Base-by-base conservation (phyloP, 257 asterid species). In the Solanum ossicruentum region DNA sequence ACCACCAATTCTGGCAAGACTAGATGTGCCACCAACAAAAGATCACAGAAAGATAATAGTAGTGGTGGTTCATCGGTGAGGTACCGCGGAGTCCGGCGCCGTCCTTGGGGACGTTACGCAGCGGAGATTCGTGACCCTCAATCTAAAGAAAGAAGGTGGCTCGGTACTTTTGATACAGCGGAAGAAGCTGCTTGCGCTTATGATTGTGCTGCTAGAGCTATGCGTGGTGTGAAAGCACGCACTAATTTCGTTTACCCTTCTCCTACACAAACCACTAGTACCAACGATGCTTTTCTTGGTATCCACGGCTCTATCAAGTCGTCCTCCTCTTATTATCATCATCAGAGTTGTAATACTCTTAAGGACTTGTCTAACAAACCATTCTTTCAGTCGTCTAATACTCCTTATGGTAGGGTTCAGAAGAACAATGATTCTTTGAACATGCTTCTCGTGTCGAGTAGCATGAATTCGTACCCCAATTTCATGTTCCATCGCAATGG, bases 61-160 rank as follows among this genome's bases (percentile, higher is more conserved):
- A 28, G 83, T 12, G 23, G 84, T 60, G 7, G 88, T 9, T 58
- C 72, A 15, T 88, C 87, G 84, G 88, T 92, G 86, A 85, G 98
- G 10, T 94, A 95, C 89, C 93, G 99, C 1, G 98, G 99, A 2
- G 99, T 95, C 1, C 96, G 99, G 36, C 96, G 99, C 78, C 98
- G 99, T 3, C 99, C 99, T 0, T 95, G 99, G 99, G 99, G 99
- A 10, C 93, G 99, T 2, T 95, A 92, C 70, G 99, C 99, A 1
- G 99, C 99, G 8, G 99, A 95, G 88, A 95, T 95, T 12, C 83
- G 99, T 10, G 99, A 95, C 88, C 99, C 99, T 4, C 94, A 81
- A 81, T 90, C 97, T 17, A 95, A 95, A 83, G 99, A 95, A 36
- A 83, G 99, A 77, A 89, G 98, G 84, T 95, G 99, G 99, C 92